A percentile compares a stretch with the other conserved stretches of the same genome.
Conservation (phyloP, 2,329 filamentous ascomycete species). For the Fusarium metavorans region DNA sequence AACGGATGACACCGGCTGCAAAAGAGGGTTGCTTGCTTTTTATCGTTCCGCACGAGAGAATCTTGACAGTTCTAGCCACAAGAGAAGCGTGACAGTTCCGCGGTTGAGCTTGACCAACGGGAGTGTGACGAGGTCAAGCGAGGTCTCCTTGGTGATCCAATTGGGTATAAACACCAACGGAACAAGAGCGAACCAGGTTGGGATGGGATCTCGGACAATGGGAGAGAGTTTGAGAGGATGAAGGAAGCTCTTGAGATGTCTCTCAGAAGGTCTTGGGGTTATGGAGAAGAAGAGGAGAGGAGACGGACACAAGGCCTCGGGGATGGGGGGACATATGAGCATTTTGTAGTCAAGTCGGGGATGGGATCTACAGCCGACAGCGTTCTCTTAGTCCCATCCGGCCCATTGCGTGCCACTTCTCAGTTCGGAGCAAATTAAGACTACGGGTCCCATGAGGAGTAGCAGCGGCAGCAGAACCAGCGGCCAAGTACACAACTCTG, state of each 20-base stretch:
- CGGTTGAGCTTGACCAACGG: constrained; percentile 4
- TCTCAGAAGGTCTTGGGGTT: constrained; percentile 9
- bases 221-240: not conserved
- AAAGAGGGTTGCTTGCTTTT: constrained; percentile 23
- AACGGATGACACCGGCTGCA: constrained; percentile 27
- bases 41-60: constrained; percentile 6
- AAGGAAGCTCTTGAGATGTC: constrained; percentile 14
- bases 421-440: constrained; percentile 27
- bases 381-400: constrained; percentile 11
- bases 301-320: constrained; percentile 22
- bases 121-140: not conserved
- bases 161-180: not conserved
- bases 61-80: constrained; percentile 25
- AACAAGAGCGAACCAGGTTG: constrained; percentile 15
- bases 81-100: constrained; percentile 2
- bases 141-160: constrained; percentile 9
- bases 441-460: constrained; percentile 29
- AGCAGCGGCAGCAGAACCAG: constrained; percentile 11
- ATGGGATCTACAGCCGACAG: constrained; percentile 38
- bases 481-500: constrained; percentile 9
- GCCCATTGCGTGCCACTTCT: constrained; percentile 30
- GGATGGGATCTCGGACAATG: constrained; percentile 3
- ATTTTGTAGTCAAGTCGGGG: constrained; percentile 43
- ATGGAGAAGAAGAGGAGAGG: constrained; percentile 32
- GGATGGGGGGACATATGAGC: constrained; percentile 36